Percentiles rank a stretch among this genome's conserved stretches.
Conservation (phyloP, 306 rosid genomes). For the Pachyrhizus erosus region DNA sequence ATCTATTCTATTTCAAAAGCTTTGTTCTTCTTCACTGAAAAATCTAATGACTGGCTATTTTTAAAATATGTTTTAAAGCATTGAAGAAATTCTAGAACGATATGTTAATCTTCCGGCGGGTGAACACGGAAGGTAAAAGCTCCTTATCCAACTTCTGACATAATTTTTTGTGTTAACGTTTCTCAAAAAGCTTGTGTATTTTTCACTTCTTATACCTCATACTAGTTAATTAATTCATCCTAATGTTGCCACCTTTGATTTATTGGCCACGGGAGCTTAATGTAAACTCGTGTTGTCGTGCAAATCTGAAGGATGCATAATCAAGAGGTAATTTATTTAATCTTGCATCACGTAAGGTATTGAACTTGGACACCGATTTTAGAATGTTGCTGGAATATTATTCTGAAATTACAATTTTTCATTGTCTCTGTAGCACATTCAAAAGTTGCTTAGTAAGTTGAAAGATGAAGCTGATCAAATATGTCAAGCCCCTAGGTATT, state of each 20-base stretch:
- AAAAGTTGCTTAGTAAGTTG: constrained; percentile 46
- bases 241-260: constrained; percentile 15
- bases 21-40: background rate
- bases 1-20: background rate
- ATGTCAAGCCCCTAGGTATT: constrained; percentile 53
- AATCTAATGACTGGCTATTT: background rate
- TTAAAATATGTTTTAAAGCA: constrained; percentile 43
- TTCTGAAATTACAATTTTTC: constrained; percentile 6
- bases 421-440: constrained; percentile 50
- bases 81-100: constrained; percentile 67
- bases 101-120: constrained; percentile 54
- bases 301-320: constrained; percentile 55
- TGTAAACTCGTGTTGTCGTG: background rate
- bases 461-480: constrained; percentile 51
- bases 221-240: background rate
- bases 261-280: background rate
- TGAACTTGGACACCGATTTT: background rate
- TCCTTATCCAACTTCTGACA: background rate
- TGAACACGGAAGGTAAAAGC: constrained; percentile 57
- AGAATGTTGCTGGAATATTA: constrained; percentile 6
- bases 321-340: constrained; percentile 58
- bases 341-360: background rate
- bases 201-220: background rate
- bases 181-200: background rate
- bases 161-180: background rate